Evolutionary conservation across 345 rosid genomes (phyloP), one percentile per base, ranked within the genome.

Genomic region (Trapa incisa): DNA sequence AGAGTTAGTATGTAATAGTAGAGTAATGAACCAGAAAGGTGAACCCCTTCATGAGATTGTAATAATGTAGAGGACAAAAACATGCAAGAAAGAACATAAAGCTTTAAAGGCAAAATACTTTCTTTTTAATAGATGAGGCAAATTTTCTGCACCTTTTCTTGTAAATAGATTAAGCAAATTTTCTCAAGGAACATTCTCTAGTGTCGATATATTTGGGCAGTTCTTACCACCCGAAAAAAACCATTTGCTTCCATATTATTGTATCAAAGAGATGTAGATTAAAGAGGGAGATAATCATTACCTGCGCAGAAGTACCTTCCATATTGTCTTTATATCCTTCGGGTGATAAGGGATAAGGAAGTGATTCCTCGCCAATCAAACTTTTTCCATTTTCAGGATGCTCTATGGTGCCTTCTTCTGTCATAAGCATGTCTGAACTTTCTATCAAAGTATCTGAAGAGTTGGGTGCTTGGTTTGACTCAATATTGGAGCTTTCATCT

Each of bases 281-380:
- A 56, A 50, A 39, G 37, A 43, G 33, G 37, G 12, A 57, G 33
- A 32, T 17, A 22, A 75, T 67, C 36, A 75, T 68, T 48, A 83
- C 92, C 81, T 73, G 57, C 42, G 14, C 64, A 65, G 60, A 71
- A 41, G 72, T 71, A 70, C 37, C 58, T 47, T 71, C 52, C 68
- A 67, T 32, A 63, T 66, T 70, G 64, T 64, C 67, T 45, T 73
- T 69, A 38, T 42, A n/a, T 56, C 47, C 53, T 39, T 60, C 29
- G 45, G 81, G 48, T 43, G 70, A 56, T 57, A 65, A 65, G 53
- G 58, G 67, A 48, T 75, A 78, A 72, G 17, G 16, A 61, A 12
- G 37, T n/a, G 71, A 65, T 22, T 35, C 68, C 50, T 68, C 68
- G 45, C 71, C 45, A 67, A 61, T 72, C 53, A 71, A 70, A 50